Evolutionary conservation across 1,284 basidiomycete species (phyloP).

Genomic region (Afroboletus lepidellus): DNA sequence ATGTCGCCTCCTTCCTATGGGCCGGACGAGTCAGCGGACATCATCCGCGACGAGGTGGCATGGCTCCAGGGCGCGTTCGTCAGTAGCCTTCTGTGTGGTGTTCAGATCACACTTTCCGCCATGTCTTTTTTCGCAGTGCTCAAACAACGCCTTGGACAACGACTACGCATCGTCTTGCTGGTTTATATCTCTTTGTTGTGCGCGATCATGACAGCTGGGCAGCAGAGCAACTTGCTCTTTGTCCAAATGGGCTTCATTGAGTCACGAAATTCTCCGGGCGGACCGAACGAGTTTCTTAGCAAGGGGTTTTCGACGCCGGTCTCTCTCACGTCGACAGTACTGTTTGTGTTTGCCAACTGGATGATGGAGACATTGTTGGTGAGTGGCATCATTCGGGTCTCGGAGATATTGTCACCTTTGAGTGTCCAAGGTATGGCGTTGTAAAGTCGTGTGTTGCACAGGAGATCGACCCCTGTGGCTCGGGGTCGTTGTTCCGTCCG

Average conservation of each 20-base stretch:
- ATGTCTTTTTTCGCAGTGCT: constrained; percentile 24
- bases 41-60: constrained; percentile 13
- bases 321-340: neutral
- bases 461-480: constrained; percentile 13
- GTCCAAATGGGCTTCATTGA: constrained; percentile 21
- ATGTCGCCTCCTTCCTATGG: constrained; percentile 12
- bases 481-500: constrained; percentile 12
- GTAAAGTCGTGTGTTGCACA: constrained; percentile 20
- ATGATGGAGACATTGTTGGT: constrained; percentile 28
- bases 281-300: constrained; percentile 23
- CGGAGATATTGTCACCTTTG: neutral
- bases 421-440: constrained; percentile 25
- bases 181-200: constrained; percentile 20
- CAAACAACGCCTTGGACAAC: constrained; percentile 9
- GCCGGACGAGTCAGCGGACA: constrained; percentile 3
- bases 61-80: constrained; percentile 30
- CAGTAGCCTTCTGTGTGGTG: constrained; percentile 20
- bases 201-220: constrained; percentile 16
- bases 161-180: constrained; percentile 15
- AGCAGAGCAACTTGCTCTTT: constrained; percentile 13
- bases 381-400: constrained; percentile 6
- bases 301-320: constrained; percentile 4
- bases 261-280: constrained; percentile 18
- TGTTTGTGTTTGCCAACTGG: constrained; percentile 24
- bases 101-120: constrained; percentile 23